Evolutionary conservation across 805 yeast species (phyloP).

Genomic region (Saturnispora diversa): DNA sequence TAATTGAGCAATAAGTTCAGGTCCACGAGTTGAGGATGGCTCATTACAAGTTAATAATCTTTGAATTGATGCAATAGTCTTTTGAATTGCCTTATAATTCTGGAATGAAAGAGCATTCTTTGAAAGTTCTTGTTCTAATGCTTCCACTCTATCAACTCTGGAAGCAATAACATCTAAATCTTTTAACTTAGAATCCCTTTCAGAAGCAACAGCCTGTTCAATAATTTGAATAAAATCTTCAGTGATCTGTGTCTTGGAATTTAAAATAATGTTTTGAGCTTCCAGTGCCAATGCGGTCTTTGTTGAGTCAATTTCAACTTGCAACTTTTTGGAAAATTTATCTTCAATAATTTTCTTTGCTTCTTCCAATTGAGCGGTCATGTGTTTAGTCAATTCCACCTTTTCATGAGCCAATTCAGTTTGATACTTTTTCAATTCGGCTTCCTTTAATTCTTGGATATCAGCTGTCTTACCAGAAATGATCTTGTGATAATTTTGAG

Average conservation of each 20-base stretch:
- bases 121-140: conserved; percentile 39
- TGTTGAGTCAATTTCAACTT: conserved; percentile 59
- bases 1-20: conserved; percentile 39
- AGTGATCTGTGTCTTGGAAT: conserved; percentile 61
- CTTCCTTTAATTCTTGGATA: conserved; percentile 6
- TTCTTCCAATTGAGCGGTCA: conserved; percentile 52
- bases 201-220: conserved; percentile 52
- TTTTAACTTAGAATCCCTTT: conserved; percentile 73
- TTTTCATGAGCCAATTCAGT: conserved; percentile 32
- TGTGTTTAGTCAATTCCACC: conserved; percentile 48
- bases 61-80: conserved; percentile 37
- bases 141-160: conserved; percentile 48
- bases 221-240: conserved; percentile 56
- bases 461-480: conserved; percentile 27
- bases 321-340: conserved; percentile 50
- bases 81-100: conserved; percentile 36
- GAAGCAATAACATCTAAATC: conserved; percentile 53
- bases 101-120: conserved; percentile 34
- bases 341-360: conserved; percentile 54
- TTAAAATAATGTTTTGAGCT: conserved; percentile 63
- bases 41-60: conserved; percentile 31
- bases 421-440: conserved; percentile 21
- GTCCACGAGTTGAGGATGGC: conserved; percentile 35
- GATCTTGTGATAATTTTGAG: conserved; percentile 20
- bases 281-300: conserved; percentile 57